Percentiles rank a stretch among this genome's conserved stretches.
phyloP scores from a whole-genome alignment of 352 stramenopile species.

The Phytophthora tentaculata region DNA sequence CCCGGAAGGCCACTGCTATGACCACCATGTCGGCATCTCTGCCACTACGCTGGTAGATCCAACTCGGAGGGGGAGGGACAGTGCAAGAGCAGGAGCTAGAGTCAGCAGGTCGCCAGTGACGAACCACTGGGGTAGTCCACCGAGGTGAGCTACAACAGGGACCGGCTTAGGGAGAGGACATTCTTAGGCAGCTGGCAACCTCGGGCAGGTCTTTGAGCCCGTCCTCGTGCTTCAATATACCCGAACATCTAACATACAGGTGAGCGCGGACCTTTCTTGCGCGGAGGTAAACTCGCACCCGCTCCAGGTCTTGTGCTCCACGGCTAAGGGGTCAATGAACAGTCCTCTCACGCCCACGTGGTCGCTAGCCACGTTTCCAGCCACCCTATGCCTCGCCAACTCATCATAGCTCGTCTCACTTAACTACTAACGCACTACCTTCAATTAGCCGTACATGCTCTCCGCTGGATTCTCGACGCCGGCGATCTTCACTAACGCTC shows the following conservation, averaged over 20 bases:
- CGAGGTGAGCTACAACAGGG: background rate
- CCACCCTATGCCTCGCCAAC: background rate
- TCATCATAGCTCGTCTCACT: background rate
- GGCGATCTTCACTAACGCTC: background rate
- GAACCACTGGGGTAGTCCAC: background rate
- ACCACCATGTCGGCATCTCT: background rate
- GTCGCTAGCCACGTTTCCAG: background rate
- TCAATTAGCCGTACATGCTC: background rate
- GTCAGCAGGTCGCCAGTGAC: background rate
- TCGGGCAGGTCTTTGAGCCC: background rate
- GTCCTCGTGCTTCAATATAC: background rate
- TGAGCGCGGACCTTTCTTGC: background rate
- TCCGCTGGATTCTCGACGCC: background rate
- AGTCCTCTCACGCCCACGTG: background rate
- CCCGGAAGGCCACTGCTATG: too few relatives aligned
- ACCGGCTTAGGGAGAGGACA: background rate
- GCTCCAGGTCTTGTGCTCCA: background rate
- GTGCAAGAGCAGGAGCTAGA: background rate
- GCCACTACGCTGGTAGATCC: background rate
- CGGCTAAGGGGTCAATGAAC: background rate
- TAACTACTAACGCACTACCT: background rate
- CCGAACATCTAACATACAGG: background rate
- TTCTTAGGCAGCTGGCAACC: background rate
- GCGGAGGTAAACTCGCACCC: background rate
- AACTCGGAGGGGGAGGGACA: background rate